Percentiles rank a stretch among this genome's conserved stretches.
phyloP scores from a whole-genome alignment of 306 rosid species.

The Quercus bicolor region DNA sequence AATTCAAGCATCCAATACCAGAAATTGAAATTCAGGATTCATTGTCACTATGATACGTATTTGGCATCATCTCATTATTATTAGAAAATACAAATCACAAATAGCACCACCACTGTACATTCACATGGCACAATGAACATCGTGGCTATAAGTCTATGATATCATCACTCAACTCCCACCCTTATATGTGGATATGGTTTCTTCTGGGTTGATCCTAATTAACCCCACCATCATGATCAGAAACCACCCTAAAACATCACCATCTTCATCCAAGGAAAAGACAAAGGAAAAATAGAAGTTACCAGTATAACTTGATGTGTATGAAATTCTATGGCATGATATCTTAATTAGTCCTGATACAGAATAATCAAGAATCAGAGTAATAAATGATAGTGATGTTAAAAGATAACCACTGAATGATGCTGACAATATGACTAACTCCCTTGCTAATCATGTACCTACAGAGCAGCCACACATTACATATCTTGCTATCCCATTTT shows the following conservation, averaged over 20 bases:
- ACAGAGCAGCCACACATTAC: slow-evolving; percentile 6
- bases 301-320: not conserved
- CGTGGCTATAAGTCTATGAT: slow-evolving; percentile 13
- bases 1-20: not conserved
- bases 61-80: slow-evolving; percentile 19
- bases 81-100: slow-evolving; percentile 2
- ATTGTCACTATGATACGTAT: not conserved
- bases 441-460: not conserved
- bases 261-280: slow-evolving; percentile 4
- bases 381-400: not conserved
- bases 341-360: not conserved
- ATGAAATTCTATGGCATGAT: not conserved
- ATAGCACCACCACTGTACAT: slow-evolving; percentile 25
- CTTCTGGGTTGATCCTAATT: too few relatives aligned
- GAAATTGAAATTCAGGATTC: slow-evolving; percentile 16
- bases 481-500: slow-evolving; percentile 3
- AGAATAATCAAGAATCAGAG: slow-evolving; percentile 1
- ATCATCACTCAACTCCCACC: slow-evolving; percentile 9
- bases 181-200: not conserved
- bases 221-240: too few relatives aligned
- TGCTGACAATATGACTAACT: slow-evolving; percentile 8
- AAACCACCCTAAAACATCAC: not conserved
- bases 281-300: not conserved
- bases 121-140: slow-evolving; percentile 38
- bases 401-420: not conserved